These are phyloP conservation scores for Sporormia fimetaria DNA, from an alignment of 495 filamentous ascomycete species.

Conservation along the genomic window DNA sequence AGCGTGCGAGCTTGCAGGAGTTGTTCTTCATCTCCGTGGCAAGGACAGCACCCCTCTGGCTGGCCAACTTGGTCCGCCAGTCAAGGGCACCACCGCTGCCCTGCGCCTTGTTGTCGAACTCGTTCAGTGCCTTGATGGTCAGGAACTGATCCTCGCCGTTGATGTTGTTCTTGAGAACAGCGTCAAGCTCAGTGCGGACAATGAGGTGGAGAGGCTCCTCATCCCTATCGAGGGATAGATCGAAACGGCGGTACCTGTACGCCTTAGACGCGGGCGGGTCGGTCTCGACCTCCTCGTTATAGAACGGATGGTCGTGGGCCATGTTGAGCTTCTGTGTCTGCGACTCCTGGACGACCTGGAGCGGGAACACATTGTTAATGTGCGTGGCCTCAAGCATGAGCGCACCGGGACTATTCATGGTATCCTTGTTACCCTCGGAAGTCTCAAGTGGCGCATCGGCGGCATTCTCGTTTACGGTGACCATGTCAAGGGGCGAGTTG, in stretches of 20 bases:
- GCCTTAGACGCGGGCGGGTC: slow-evolving; percentile 89
- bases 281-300: slow-evolving; percentile 83
- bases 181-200: slow-evolving; percentile 93
- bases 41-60: slow-evolving; percentile 88
- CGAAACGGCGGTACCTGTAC: slow-evolving; percentile 96
- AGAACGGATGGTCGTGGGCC: slow-evolving; percentile 88
- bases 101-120: slow-evolving; percentile 96
- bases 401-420: slow-evolving; percentile 80
- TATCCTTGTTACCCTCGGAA: slow-evolving; percentile 84
- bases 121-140: slow-evolving; percentile 91
- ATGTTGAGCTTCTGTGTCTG: slow-evolving; percentile 67
- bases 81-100: slow-evolving; percentile 87
- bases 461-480: slow-evolving; percentile 98
- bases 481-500: slow-evolving; percentile 83
- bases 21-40: slow-evolving; percentile 99
- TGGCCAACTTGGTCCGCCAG: slow-evolving; percentile 87
- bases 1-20: slow-evolving; percentile 90
- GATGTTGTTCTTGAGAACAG: slow-evolving; percentile 84
- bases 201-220: slow-evolving; percentile 86
- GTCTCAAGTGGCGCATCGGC: slow-evolving; percentile 85
- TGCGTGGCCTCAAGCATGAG: slow-evolving; percentile 94
- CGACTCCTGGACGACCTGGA: slow-evolving; percentile 81
- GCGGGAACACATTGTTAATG: slow-evolving; percentile 98
- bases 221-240: slow-evolving; percentile 78
- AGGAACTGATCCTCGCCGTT: slow-evolving; percentile 79